phyloP scores from a whole-genome alignment of 2,329 filamentous ascomycete genomes.

The Cryoendolithus antarcticus region DNA sequence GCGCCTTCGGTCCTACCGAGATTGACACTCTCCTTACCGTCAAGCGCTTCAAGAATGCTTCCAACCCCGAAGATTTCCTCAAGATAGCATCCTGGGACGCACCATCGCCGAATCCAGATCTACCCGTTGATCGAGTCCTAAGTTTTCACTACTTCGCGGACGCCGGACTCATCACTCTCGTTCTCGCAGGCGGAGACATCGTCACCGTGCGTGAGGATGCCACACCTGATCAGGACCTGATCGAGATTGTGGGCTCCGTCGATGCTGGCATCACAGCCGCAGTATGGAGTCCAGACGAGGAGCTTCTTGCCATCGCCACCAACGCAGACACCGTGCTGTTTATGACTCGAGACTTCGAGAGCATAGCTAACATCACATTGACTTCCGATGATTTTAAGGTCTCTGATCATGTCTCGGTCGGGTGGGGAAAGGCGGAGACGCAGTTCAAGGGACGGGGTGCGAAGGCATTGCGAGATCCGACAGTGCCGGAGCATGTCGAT shows the following conservation, averaged over 20 bases:
- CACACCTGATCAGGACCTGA: constrained; percentile 55
- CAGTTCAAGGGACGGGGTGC: constrained; percentile 76
- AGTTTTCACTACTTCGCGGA: constrained; percentile 79
- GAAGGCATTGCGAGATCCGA: constrained; percentile 77
- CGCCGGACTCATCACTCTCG: constrained; percentile 61
- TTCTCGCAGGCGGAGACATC: constrained; percentile 85
- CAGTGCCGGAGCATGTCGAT: constrained; percentile 84
- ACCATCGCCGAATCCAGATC: constrained; percentile 62
- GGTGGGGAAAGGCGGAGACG: constrained; percentile 96
- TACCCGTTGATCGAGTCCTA: constrained; percentile 63
- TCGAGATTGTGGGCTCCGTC: constrained; percentile 91
- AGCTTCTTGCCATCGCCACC: constrained; percentile 74
- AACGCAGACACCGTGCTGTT: constrained; percentile 68
- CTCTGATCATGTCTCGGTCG: constrained; percentile 82
- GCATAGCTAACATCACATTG: constrained; percentile 62
- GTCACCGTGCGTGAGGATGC: constrained; percentile 67
- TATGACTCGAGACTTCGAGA: constrained; percentile 87
- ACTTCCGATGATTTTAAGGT: constrained; percentile 64
- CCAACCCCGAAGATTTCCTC: constrained; percentile 29
- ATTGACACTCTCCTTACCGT: constrained; percentile 63
- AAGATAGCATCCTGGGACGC: constrained; percentile 80
- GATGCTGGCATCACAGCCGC: constrained; percentile 84
- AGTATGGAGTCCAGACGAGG: constrained; percentile 89
- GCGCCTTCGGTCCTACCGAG: constrained; percentile 69
- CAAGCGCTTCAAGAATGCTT: constrained; percentile 36